These are phyloP conservation scores for Pyracantha coccinea DNA, from an alignment of 331 rosid genomes.

Conservation along the genomic window DNA sequence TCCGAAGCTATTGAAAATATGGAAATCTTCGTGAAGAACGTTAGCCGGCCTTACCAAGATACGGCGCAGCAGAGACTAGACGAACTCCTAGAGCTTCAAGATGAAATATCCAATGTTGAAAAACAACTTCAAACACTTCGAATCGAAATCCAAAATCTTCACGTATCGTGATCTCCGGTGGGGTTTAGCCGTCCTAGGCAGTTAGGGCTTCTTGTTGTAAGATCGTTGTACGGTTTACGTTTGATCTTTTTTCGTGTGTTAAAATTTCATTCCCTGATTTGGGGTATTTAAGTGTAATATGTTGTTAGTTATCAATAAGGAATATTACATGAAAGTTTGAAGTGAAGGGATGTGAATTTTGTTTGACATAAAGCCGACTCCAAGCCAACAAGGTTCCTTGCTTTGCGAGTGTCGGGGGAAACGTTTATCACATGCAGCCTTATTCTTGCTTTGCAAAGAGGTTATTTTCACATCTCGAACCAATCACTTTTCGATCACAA, in stretches of 20 bases:
- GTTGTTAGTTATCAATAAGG: not conserved
- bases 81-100: conserved; percentile 48
- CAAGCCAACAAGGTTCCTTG: too few relatives aligned
- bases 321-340: not conserved
- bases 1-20: conserved; percentile 46
- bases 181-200: not conserved
- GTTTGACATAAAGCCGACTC: too few relatives aligned
- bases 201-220: not conserved
- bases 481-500: too few relatives aligned
- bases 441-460: too few relatives aligned
- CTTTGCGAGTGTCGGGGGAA: too few relatives aligned
- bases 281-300: not conserved
- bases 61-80: conserved; percentile 63
- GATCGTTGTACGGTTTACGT: not conserved
- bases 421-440: too few relatives aligned
- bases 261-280: not conserved
- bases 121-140: conserved; percentile 58
- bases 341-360: not conserved
- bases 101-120: conserved; percentile 50
- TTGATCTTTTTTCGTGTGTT: not conserved
- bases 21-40: conserved; percentile 40
- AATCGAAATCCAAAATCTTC: conserved; percentile 79
- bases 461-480: too few relatives aligned
- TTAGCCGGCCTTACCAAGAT: conserved; percentile 72
- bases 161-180: conserved; percentile 37